These are phyloP conservation scores for Pichia thaimueangensis DNA, from an alignment of 805 yeast species.

Conservation along the genomic window DNA sequence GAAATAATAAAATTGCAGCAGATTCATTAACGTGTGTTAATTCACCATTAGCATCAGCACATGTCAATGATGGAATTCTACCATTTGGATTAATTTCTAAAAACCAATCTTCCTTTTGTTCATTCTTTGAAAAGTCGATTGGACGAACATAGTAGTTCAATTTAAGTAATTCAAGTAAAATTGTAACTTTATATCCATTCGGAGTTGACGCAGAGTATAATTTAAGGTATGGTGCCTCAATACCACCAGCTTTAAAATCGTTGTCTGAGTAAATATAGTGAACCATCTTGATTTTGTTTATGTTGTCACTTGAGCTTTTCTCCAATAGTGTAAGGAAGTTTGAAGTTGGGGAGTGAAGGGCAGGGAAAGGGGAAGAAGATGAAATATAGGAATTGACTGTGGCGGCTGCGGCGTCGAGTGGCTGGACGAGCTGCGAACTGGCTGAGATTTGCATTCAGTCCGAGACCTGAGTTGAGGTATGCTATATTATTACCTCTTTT, in stretches of 20 bases:
- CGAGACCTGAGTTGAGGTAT: too few relatives aligned
- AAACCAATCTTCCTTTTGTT: conserved; percentile 53
- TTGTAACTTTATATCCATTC: conserved; percentile 39
- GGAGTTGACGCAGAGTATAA: conserved; percentile 40
- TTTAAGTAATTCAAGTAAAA: conserved; percentile 36
- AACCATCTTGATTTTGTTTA: conserved; percentile 22
- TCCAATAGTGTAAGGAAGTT: too few relatives aligned
- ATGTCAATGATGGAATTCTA: conserved; percentile 49
- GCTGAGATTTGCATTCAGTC: too few relatives aligned
- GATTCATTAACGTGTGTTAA: conserved; percentile 46
- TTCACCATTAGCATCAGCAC: conserved; percentile 35
- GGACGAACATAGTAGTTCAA: conserved; percentile 35
- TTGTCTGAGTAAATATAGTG: conserved; percentile 27
- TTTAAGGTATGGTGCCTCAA: conserved; percentile 38
- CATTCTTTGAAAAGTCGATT: conserved; percentile 37
- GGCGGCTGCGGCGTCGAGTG: too few relatives aligned
- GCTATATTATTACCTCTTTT: too few relatives aligned
- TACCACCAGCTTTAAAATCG: conserved; percentile 29
- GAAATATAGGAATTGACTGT: too few relatives aligned
- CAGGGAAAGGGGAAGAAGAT: too few relatives aligned
- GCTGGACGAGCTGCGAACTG: too few relatives aligned
- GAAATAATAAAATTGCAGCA: conserved; percentile 54
- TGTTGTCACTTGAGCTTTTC: neutral
- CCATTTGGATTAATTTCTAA: conserved; percentile 56
- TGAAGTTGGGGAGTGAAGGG: too few relatives aligned